Evolutionary conservation across 129 eudicot species (phyloP).

Genomic region (Helichrysum umbraculigerum): DNA sequence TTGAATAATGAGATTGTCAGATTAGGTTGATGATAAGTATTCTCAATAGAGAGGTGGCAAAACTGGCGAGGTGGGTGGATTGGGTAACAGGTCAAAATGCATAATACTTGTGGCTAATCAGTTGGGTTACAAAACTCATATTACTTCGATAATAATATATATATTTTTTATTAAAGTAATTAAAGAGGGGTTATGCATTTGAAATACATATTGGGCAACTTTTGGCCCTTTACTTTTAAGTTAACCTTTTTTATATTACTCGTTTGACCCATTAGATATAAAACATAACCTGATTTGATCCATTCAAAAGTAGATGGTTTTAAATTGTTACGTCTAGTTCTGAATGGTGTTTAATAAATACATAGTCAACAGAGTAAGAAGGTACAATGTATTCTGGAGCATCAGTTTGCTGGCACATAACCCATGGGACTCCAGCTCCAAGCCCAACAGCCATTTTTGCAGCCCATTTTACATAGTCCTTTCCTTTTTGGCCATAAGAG

Average conservation of each 20-base stretch:
- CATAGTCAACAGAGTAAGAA: conserved; percentile 25
- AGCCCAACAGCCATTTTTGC: conserved; percentile 96
- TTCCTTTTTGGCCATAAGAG: conserved; percentile 72
- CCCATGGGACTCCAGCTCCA: conserved; percentile 99
- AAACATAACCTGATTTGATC: background rate
- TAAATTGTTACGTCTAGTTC: background rate
- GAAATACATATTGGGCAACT: background rate
- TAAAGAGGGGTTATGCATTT: background rate
- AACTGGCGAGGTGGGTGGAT: background rate
- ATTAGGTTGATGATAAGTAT: background rate
- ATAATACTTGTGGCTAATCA: background rate
- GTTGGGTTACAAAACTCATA: background rate
- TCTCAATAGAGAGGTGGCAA: background rate
- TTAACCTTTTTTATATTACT: background rate
- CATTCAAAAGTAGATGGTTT: conserved; percentile 4
- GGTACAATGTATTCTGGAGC: conserved; percentile 92
- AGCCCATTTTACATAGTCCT: conserved; percentile 87
- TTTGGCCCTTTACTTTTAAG: background rate
- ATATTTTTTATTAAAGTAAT: background rate
- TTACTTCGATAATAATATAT: background rate
- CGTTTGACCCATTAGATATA: conserved; percentile 10
- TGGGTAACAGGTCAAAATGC: background rate
- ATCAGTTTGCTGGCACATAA: conserved; percentile 96
- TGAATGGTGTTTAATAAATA: background rate
- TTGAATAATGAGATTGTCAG: conserved; percentile 13